Conservation (phyloP, 2,329 filamentous ascomycete genomes). For the Lecanicillium sp. region DNA sequence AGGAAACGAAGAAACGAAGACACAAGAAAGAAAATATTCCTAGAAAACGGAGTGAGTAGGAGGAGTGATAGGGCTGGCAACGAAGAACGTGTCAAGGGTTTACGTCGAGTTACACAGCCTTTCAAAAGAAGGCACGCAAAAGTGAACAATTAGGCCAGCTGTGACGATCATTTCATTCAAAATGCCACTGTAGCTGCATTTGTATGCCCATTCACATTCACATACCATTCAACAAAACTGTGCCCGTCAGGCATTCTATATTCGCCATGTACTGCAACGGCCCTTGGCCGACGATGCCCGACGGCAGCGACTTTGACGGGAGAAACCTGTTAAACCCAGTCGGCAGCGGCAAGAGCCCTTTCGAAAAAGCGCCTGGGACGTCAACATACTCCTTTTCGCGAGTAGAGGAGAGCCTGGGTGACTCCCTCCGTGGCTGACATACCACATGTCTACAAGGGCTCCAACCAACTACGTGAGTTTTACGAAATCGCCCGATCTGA, state of each 20-base stretch:
- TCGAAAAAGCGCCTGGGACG: slow-evolving; percentile 19
- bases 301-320: slow-evolving; percentile 16
- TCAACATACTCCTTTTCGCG: slow-evolving; percentile 23
- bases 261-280: slow-evolving; percentile 18
- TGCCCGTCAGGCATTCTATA: too few species aligned
- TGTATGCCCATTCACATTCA: too few species aligned
- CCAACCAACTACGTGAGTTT: slow-evolving; percentile 25
- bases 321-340: slow-evolving; percentile 9
- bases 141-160: too few species aligned
- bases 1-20: slow-evolving; percentile 7
- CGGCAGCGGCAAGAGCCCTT: slow-evolving; percentile 20
- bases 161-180: too few species aligned
- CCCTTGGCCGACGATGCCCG: slow-evolving; percentile 13
- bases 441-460: slow-evolving; percentile 19
- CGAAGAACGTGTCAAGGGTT: too few species aligned
- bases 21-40: neutral
- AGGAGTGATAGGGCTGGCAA: neutral
- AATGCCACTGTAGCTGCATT: too few species aligned
- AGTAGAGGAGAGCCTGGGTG: slow-evolving; percentile 20
- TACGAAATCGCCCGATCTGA: too few species aligned
- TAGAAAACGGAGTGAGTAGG: neutral
- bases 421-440: slow-evolving; percentile 22
- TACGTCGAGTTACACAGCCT: too few species aligned
- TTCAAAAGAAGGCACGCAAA: too few species aligned
- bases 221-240: too few species aligned